phyloP scores from a whole-genome alignment of 1,284 basidiomycete genomes.

The Rhodotorula sp. region DNA sequence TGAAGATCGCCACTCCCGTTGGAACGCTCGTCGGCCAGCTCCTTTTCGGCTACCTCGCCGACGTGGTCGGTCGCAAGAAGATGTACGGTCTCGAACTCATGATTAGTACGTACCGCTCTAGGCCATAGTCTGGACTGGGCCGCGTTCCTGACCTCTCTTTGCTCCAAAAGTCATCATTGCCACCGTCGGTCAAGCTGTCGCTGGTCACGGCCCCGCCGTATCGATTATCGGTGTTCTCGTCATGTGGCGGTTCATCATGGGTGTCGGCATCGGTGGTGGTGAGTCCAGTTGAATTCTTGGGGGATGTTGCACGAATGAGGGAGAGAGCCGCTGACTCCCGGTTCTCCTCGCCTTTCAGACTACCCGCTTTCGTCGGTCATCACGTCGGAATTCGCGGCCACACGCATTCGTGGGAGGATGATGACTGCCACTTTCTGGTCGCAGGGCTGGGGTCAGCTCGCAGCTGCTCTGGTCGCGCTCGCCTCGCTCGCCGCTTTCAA shows the following conservation, averaged over 20 bases:
- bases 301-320: too few relatives aligned
- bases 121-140: neutral
- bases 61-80: constrained; percentile 66
- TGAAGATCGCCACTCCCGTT: constrained; percentile 63
- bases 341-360: constrained; percentile 51
- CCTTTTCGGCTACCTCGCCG: constrained; percentile 65
- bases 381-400: constrained; percentile 69
- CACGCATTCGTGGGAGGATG: constrained; percentile 68
- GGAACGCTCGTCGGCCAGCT: constrained; percentile 62
- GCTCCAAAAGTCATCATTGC: constrained; percentile 47
- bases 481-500: constrained; percentile 71
- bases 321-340: too few relatives aligned
- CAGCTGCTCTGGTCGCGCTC: constrained; percentile 66
- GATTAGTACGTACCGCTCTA: constrained; percentile 50
- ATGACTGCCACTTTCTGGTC: constrained; percentile 65
- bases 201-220: constrained; percentile 50
- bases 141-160: too few relatives aligned
- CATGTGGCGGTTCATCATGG: constrained; percentile 68
- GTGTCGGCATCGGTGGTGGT: constrained; percentile 63
- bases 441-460: constrained; percentile 56
- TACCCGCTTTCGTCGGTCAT: constrained; percentile 68
- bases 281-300: too few relatives aligned
- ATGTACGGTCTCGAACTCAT: constrained; percentile 74
- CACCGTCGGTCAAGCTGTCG: constrained; percentile 55
- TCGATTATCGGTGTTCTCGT: constrained; percentile 70